These are phyloP conservation scores for Rhodotorula graminis DNA, from an alignment of 768 basidiomycete species.

Conservation along the genomic window DNA sequence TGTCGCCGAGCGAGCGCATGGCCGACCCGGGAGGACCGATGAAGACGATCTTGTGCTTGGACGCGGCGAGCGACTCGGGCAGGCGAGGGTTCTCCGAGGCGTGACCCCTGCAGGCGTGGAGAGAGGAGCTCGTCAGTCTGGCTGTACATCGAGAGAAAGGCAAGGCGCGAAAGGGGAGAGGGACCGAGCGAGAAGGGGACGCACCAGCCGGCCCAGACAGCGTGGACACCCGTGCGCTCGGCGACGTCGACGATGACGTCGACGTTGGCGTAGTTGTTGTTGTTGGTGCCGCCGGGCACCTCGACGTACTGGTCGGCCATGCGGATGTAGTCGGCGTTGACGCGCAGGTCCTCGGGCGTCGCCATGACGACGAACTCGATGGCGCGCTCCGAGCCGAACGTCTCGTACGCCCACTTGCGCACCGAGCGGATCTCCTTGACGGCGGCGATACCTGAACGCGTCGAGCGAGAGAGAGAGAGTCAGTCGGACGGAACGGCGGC, in stretches of 20 bases:
- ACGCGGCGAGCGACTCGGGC: conserved; percentile 85
- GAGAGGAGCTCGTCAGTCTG: too few relatives aligned
- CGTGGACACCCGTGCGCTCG: conserved; percentile 93
- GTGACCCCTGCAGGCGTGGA: conserved; percentile 59
- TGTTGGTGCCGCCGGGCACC: conserved; percentile 95
- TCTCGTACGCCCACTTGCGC: conserved; percentile 99
- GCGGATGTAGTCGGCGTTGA: conserved; percentile 98
- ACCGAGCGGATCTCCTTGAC: conserved; percentile 99
- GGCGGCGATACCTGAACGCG: conserved; percentile 78
- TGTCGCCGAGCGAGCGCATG: conserved; percentile 98
- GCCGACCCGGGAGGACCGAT: conserved; percentile 98
- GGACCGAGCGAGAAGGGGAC: conserved; percentile 28
- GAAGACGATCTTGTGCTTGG: conserved; percentile 94
- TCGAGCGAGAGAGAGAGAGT: background rate
- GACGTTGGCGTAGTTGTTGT: conserved; percentile 99
- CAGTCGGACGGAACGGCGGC: conserved; percentile 44
- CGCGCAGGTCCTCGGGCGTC: conserved; percentile 71
- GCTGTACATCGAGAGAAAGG: background rate
- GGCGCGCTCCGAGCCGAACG: conserved; percentile 90
- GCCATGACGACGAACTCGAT: conserved; percentile 99
- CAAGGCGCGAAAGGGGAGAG: background rate
- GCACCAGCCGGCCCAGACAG: conserved; percentile 97
- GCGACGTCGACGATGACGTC: conserved; percentile 98
- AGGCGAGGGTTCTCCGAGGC: conserved; percentile 97
- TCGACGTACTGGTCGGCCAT: conserved; percentile 99